Evolutionary conservation across 2,329 filamentous ascomycete genomes (phyloP).

Genomic region (Fusarium palustre): DNA sequence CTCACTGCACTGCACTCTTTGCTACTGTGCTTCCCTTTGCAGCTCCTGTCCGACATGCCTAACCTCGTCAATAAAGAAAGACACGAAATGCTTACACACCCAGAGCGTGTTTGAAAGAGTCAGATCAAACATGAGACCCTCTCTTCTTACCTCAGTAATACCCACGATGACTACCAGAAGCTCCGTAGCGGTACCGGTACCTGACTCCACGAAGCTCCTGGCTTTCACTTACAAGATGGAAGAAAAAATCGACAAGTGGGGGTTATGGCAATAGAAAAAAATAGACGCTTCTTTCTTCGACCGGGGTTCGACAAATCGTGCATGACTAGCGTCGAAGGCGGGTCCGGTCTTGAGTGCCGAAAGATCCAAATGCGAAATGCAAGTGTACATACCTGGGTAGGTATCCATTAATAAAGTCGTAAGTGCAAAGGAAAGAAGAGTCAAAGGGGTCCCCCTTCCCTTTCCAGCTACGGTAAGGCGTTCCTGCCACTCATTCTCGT

Average conservation of each 20-base stretch:
- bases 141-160: conserved; percentile 31
- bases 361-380: conserved; percentile 27
- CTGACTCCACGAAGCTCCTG: background rate
- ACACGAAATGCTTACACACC: conserved; percentile 21
- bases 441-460: conserved; percentile 33
- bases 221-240: conserved; percentile 34
- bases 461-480: conserved; percentile 13
- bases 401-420: too few relatives aligned
- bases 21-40: conserved; percentile 22
- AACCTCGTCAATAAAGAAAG: background rate
- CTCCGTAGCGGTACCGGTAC: conserved; percentile 39
- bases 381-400: too few relatives aligned
- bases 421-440: background rate
- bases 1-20: conserved; percentile 23
- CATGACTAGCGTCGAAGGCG: conserved; percentile 44
- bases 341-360: conserved; percentile 40
- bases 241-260: conserved; percentile 24
- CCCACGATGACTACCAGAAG: conserved; percentile 35
- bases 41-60: conserved; percentile 7
- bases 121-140: conserved; percentile 34
- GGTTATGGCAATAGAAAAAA: conserved; percentile 11
- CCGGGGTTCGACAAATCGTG: conserved; percentile 49
- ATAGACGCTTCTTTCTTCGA: conserved; percentile 23
- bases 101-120: conserved; percentile 35
- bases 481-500: background rate